phyloP scores from a whole-genome alignment of 148 eudicot genomes.

The Bassia scoparia region DNA sequence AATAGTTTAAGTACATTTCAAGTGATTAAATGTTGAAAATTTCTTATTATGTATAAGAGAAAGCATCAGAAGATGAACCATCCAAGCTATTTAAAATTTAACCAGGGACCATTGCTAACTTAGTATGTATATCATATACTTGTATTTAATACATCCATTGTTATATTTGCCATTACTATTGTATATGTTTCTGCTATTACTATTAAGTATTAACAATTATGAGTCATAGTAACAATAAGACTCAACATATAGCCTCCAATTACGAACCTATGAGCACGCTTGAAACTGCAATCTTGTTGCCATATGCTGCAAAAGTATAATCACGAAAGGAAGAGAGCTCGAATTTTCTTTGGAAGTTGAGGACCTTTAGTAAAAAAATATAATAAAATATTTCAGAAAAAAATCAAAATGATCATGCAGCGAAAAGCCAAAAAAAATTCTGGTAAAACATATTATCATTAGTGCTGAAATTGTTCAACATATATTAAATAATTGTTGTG shows the following conservation, averaged over 20 bases:
- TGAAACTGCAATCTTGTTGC: conserved; percentile 74
- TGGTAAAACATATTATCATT: too few relatives aligned
- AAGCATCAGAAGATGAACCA: too few relatives aligned
- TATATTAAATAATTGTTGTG: too few relatives aligned
- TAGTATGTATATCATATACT: too few relatives aligned
- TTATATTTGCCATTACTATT: neutral
- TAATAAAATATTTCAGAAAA: too few relatives aligned
- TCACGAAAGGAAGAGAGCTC: conserved; percentile 93
- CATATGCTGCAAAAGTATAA: conserved; percentile 95
- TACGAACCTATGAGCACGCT: conserved; percentile 85
- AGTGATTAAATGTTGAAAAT: too few relatives aligned
- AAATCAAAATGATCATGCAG: too few relatives aligned
- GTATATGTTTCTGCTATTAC: too few relatives aligned
- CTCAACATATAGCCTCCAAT: neutral
- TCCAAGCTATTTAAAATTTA: neutral
- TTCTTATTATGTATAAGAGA: too few relatives aligned
- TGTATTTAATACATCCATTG: neutral
- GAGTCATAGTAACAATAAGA: neutral
- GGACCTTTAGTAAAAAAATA: conserved; percentile 70
- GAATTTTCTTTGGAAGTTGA: conserved; percentile 90
- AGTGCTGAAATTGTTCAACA: too few relatives aligned
- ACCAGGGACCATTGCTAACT: neutral
- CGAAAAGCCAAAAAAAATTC: too few relatives aligned
- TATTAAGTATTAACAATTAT: neutral
- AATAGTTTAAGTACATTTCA: too few relatives aligned